Conservation (phyloP, 1,284 basidiomycete genomes). For the Kwoniella shivajii region DNA sequence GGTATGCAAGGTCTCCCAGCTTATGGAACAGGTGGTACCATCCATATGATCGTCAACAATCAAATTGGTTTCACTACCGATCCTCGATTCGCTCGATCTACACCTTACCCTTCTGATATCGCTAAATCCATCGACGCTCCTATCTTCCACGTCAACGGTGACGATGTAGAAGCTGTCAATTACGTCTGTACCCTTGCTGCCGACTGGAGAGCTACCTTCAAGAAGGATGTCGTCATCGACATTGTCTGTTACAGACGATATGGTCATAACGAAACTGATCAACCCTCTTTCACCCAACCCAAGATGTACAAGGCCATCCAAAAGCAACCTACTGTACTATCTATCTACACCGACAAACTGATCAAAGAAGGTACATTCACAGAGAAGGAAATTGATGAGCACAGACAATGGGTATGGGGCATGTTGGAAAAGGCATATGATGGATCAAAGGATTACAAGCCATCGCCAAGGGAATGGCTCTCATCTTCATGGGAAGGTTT, state of each 20-base stretch:
- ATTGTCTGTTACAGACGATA: conserved; percentile 98
- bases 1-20: conserved; percentile 93
- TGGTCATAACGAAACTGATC: conserved; percentile 99
- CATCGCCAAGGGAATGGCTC: conserved; percentile 93
- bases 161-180: conserved; percentile 97
- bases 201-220: conserved; percentile 97
- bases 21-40: conserved; percentile 97
- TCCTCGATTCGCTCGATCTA: conserved; percentile 95
- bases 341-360: conserved; percentile 88
- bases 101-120: conserved; percentile 98
- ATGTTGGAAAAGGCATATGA: conserved; percentile 93
- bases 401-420: conserved; percentile 99
- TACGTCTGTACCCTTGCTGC: conserved; percentile 98
- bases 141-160: conserved; percentile 99
- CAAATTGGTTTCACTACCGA: conserved; percentile 99
- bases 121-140: conserved; percentile 98
- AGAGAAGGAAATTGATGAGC: conserved; percentile 94
- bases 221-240: conserved; percentile 98
- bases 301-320: conserved; percentile 98
- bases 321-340: conserved; percentile 89
- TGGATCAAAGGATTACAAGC: conserved; percentile 90
- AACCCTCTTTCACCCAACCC: conserved; percentile 98
- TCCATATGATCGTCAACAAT: conserved; percentile 99
- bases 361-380: conserved; percentile 92
- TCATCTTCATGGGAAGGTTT: conserved; percentile 98